Conservation (phyloP, 2,329 filamentous ascomycete genomes). For the Fusarium foetens region DNA sequence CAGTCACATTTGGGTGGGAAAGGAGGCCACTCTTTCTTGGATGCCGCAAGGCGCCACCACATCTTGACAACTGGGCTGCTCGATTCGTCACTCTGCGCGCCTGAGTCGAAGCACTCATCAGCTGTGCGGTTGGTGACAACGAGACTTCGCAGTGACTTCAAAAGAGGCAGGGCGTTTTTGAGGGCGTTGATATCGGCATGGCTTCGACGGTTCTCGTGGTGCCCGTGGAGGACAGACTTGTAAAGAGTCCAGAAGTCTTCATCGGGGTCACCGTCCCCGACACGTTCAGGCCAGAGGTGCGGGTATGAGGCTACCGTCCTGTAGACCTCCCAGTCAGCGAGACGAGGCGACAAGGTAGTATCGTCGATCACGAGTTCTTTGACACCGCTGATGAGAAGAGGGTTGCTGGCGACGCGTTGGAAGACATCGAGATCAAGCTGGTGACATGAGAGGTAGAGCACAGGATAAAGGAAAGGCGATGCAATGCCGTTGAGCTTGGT, state of each 20-base stretch:
- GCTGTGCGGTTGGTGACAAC: not conserved
- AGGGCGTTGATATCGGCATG: not conserved
- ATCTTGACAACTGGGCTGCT: not conserved
- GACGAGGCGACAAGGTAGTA: not conserved
- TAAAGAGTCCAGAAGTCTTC: accelerated
- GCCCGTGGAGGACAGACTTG: not conserved
- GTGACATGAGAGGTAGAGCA: not conserved
- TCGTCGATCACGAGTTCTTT: not conserved
- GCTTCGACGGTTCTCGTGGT: not conserved
- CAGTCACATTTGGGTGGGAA: not conserved
- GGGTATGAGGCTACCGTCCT: accelerated
- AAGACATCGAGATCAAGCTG: not conserved
- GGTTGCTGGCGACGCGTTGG: not conserved
- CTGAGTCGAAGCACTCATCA: accelerated
- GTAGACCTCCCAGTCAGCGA: not conserved
- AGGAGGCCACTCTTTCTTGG: no score
- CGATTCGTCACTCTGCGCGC: not conserved
- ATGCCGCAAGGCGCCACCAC: not conserved
- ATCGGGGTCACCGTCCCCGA: no score
- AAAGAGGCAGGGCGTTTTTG: not conserved
- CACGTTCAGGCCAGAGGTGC: accelerated
- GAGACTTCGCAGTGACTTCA: not conserved
- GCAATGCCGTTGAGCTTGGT: accelerated
- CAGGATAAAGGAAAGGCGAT: accelerated
- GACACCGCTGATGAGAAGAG: accelerated